Conservation (phyloP, 768 basidiomycete species). For the Pleurotus sapidus region DNA sequence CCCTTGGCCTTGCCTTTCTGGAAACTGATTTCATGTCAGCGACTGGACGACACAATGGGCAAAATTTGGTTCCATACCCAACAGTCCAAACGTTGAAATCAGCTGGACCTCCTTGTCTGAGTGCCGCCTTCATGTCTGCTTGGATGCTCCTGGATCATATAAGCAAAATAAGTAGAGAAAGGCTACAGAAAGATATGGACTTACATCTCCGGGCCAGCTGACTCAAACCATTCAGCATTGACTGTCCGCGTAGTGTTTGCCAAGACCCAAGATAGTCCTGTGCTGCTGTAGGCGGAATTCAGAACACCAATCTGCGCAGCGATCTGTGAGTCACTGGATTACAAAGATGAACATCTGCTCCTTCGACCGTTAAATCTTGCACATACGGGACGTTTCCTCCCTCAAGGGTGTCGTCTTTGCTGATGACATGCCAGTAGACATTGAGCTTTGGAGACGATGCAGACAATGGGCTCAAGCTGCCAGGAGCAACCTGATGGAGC, state of each 20-base stretch:
- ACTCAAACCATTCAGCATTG: conserved; percentile 7
- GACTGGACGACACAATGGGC: background rate
- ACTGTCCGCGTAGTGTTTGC: conserved; percentile 14
- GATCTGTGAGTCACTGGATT: conserved; percentile 33
- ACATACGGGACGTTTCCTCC: conserved; percentile 44
- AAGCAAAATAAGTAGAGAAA: conserved; percentile 44
- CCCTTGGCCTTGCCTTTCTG: conserved; percentile 32
- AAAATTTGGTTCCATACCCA: conserved; percentile 27
- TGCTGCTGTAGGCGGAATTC: conserved; percentile 36
- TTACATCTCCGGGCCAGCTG: conserved; percentile 21
- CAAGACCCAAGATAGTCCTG: conserved; percentile 37
- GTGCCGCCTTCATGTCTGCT: conserved; percentile 48
- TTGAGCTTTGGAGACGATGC: conserved; percentile 11
- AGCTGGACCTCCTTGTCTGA: conserved; percentile 35
- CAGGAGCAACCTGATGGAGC: conserved; percentile 29
- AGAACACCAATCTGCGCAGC: conserved; percentile 34
- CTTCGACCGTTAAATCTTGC: background rate
- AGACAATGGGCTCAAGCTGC: background rate
- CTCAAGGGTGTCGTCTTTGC: conserved; percentile 22
- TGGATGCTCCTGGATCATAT: conserved; percentile 29
- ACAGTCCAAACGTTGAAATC: conserved; percentile 52
- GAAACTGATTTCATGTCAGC: conserved; percentile 25
- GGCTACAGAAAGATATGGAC: conserved; percentile 23
- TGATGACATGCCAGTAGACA: conserved; percentile 33
- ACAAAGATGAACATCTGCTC: conserved; percentile 2